Conservation (phyloP, 2,329 filamentous ascomycete genomes). For the Zopfia rhizophila region DNA sequence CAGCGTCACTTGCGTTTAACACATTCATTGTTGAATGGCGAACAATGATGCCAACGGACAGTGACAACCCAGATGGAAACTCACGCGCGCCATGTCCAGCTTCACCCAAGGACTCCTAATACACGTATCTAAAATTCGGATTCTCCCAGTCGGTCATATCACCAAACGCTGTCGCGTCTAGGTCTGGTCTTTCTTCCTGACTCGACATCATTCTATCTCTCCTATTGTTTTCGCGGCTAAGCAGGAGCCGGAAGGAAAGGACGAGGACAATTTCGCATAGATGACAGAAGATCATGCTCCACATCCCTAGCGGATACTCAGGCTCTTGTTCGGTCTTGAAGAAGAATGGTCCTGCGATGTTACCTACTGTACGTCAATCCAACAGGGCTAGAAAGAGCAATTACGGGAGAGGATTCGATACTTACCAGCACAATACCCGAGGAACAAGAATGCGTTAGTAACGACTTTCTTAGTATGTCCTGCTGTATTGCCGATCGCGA, state of each 20-base stretch:
- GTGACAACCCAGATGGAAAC: too few species aligned
- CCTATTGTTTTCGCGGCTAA: slow-evolving; percentile 50
- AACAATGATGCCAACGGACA: too few species aligned
- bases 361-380: too few species aligned
- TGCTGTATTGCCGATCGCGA: slow-evolving; percentile 29
- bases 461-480: slow-evolving; percentile 53
- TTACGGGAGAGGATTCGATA: too few species aligned
- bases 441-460: slow-evolving; percentile 48
- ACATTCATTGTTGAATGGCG: too few species aligned
- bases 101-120: too few species aligned
- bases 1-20: too few species aligned
- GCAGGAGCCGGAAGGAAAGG: slow-evolving; percentile 31
- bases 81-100: too few species aligned
- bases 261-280: slow-evolving; percentile 55
- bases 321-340: slow-evolving; percentile 50
- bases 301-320: slow-evolving; percentile 45
- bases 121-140: slow-evolving; percentile 66
- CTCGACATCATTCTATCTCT: slow-evolving; percentile 60
- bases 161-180: slow-evolving; percentile 56
- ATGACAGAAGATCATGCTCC: slow-evolving; percentile 27
- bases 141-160: slow-evolving; percentile 69
- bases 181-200: slow-evolving; percentile 40
- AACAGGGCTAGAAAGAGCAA: too few species aligned
- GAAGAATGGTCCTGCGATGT: slow-evolving; percentile 54
- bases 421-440: slow-evolving; percentile 56